Evolutionary conservation across 495 filamentous ascomycete genomes (phyloP), one percentile per base, ranked within the genome.

Genomic region (Jackrogersella multiformis): DNA sequence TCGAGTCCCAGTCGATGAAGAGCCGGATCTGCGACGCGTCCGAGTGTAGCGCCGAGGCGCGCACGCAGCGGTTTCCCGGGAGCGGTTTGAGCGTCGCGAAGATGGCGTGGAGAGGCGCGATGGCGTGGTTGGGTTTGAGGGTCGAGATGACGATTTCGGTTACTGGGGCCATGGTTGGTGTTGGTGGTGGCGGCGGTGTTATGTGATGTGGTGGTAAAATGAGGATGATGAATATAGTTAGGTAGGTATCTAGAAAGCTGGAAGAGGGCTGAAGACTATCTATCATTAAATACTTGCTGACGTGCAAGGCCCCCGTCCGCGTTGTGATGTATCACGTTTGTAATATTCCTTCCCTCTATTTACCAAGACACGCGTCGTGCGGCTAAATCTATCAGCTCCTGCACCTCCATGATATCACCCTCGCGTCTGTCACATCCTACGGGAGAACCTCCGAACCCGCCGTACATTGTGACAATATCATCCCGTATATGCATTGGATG

Each of bases 1-100:
- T n/a, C 3, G 46, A 23, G 59, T 64, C 66, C 66, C 66, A 69
- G 66, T 64, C 66, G 48, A 64, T 36, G 20, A 60, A 63, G 8
- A 69, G 41, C 9, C 46, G 54, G 46, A 60, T 38, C 15, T 64
- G 54, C 24, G 46, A 18, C 38, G 53, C 16, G 41, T 64, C 23
- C 32, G 59, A 48, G 60, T 58, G 46, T 9, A 55, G 15, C 8
- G 39, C 0, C 1, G 41, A 34, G 34, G 20, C 34, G 59, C 66
- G 66, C 10, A 69, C 23, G 39, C 5, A 24, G 1, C 34, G 53
- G 54, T 48, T 58, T n/a, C 66, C 59, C 0, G 66, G 38, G 2
- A 41, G 32, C 24, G 18, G 3, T 13, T 56, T 60, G 20, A 60
- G 6, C 10, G 45, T 42, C 20, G 21, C 12, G 39, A 59, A 49